phyloP scores from a whole-genome alignment of 2,329 filamentous ascomycete genomes.

The Tolypocladium nubicola region DNA sequence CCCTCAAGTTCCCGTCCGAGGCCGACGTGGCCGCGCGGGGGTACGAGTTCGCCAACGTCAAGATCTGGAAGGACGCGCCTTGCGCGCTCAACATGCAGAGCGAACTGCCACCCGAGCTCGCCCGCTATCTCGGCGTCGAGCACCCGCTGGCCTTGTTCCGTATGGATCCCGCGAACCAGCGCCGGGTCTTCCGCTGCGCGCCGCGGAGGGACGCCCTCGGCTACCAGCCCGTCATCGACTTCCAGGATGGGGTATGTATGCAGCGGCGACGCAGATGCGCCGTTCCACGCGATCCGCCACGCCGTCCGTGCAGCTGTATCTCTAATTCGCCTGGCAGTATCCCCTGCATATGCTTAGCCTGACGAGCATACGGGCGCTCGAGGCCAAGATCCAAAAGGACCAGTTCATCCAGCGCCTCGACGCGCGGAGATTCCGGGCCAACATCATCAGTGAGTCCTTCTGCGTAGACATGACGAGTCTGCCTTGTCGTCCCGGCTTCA shows the following conservation, averaged over 20 bases:
- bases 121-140: slow-evolving; percentile 54
- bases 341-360: slow-evolving; percentile 60
- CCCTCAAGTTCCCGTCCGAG: slow-evolving; percentile 49
- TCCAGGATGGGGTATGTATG: slow-evolving; percentile 57
- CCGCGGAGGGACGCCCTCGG: slow-evolving; percentile 47
- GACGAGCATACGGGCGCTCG: slow-evolving; percentile 51
- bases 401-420: slow-evolving; percentile 41
- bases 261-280: background rate
- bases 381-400: slow-evolving; percentile 42
- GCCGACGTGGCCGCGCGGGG: slow-evolving; percentile 45
- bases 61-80: slow-evolving; percentile 51
- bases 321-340: slow-evolving; percentile 34
- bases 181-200: slow-evolving; percentile 50
- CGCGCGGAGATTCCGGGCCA: slow-evolving; percentile 56
- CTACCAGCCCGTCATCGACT: slow-evolving; percentile 55
- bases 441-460: slow-evolving; percentile 48
- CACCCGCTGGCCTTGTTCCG: slow-evolving; percentile 60
- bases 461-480: background rate
- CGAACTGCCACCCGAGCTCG: slow-evolving; percentile 52
- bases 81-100: slow-evolving; percentile 44
- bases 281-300: background rate
- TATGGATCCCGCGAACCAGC: slow-evolving; percentile 44
- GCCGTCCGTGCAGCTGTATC: background rate
- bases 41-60: slow-evolving; percentile 51
- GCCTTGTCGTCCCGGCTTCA: background rate